phyloP scores from a whole-genome alignment of 805 yeast genomes.

The Tetrapisispora nanseiensis region DNA sequence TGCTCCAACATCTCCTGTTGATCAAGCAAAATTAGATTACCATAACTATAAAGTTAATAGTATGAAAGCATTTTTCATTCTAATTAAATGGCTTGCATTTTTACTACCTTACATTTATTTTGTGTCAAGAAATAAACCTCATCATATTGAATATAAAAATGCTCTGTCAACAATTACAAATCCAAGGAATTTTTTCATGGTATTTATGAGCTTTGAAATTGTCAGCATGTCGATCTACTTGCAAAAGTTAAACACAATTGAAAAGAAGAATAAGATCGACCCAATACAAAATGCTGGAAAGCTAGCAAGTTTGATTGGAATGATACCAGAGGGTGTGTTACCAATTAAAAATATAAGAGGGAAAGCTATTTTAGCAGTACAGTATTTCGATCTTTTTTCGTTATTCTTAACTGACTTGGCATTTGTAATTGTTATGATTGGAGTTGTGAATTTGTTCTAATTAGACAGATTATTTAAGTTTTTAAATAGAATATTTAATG shows the following conservation, averaged over 20 bases:
- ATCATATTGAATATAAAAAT: constrained; percentile 3
- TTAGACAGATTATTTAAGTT: background rate
- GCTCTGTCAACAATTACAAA: constrained; percentile 7
- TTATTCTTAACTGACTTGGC: constrained; percentile 27
- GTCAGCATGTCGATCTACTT: constrained; percentile 27
- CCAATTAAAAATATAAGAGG: constrained; percentile 25
- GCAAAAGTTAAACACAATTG: constrained; percentile 21
- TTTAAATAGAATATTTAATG: background rate
- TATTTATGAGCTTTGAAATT: constrained; percentile 28
- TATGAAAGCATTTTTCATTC: constrained; percentile 22
- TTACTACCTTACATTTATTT: constrained; percentile 25
- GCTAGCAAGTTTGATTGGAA: constrained; percentile 21
- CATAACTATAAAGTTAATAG: constrained; percentile 23
- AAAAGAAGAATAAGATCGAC: constrained; percentile 18
- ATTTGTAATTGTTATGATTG: constrained; percentile 25
- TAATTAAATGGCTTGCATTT: constrained; percentile 26
- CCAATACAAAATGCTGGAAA: constrained; percentile 23
- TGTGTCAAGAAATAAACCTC: constrained; percentile 13
- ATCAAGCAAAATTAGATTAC: constrained; percentile 19
- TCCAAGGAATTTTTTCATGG: constrained; percentile 26
- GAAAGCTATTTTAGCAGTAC: constrained; percentile 17
- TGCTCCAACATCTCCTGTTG: constrained; percentile 11
- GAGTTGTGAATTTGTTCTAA: constrained; percentile 8
- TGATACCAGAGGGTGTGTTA: constrained; percentile 29
- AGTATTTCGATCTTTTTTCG: constrained; percentile 29